Evolutionary conservation across 2,329 filamentous ascomycete species (phyloP), one percentile per base, ranked within the genome.

Genomic region (Apiospora saccharicola): DNA sequence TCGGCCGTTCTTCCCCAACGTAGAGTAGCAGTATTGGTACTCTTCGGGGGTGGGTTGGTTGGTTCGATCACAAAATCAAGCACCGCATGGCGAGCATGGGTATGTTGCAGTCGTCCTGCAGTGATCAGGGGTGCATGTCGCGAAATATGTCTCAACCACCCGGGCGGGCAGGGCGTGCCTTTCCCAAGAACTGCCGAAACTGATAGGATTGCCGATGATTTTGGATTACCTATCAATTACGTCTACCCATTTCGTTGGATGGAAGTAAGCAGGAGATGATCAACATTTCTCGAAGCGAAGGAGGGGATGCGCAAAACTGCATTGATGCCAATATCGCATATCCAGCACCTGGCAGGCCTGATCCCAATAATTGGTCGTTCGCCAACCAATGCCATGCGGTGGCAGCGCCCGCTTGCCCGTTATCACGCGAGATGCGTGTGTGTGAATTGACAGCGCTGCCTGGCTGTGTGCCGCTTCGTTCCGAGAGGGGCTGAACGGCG

Each of bases 21-120:
- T 24, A 22, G 46, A 49, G 57, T 41, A 41, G 57, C 30, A 61
- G 53, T 61, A 64, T 64, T 64, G 57, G 30, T 19, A 13, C 53
- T 37, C 14, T 61, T 30, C 16, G 53, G 53, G 53, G 53, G 16
- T 61, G 30, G 57, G 34, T 41, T 13, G 57, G 30, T 24, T 41
- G 57, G 57, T 64, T 64, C 26, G 30, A 37, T 64, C 34, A 26
- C n/a, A 10, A 26, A n/a, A n/a, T 64, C 57, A 24, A n/a, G 34
- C 10, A 41, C 57, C 57, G 41, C 57, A 64, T 64, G 57, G 57
- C 57, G 57, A 64, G 34, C 57, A 64, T 41, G 57, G 57, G 57
- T 41, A 41, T 41, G 57, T 14, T n/a, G n/a, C 57, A 64, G 14
- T 24, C 34, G 34, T 7, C 34, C 34, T 64, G 57, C 57, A 64